These are phyloP conservation scores for Cutaneotrichosporon cavernicola DNA, from an alignment of 1,284 basidiomycete species.

Conservation along the genomic window DNA sequence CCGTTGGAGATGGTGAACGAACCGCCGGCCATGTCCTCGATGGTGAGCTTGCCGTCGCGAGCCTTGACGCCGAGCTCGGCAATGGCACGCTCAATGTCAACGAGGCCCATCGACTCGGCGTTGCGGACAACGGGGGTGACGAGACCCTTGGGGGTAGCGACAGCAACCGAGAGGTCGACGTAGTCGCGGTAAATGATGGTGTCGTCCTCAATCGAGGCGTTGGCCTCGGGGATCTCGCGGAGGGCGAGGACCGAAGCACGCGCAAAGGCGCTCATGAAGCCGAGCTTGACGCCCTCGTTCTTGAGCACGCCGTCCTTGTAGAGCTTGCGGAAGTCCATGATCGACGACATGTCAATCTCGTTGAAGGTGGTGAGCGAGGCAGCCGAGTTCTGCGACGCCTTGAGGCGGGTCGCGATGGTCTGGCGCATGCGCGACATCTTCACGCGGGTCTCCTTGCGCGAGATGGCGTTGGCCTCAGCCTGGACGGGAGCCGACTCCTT, in stretches of 20 bases:
- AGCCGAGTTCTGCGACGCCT: slow-evolving; percentile 96
- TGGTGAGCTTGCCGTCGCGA: slow-evolving; percentile 86
- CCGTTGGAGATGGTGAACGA: slow-evolving; percentile 99
- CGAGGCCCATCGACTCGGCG: slow-evolving; percentile 78
- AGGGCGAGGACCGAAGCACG: slow-evolving; percentile 82
- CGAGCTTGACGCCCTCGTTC: slow-evolving; percentile 92
- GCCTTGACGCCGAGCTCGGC: slow-evolving; percentile 84
- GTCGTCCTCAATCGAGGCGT: slow-evolving; percentile 89
- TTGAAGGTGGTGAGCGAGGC: slow-evolving; percentile 98
- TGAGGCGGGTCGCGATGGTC: slow-evolving; percentile 94
- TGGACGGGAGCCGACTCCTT: slow-evolving; percentile 43
- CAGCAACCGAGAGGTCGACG: slow-evolving; percentile 90
- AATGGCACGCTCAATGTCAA: slow-evolving; percentile 93
- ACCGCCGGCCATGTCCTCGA: slow-evolving; percentile 96
- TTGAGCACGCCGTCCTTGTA: slow-evolving; percentile 95
- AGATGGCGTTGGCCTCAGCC: slow-evolving; percentile 63
- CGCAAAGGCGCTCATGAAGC: slow-evolving; percentile 97
- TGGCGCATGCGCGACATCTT: slow-evolving; percentile 98
- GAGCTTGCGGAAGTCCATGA: slow-evolving; percentile 89
- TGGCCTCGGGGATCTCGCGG: slow-evolving; percentile 89
- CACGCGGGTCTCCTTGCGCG: slow-evolving; percentile 82
- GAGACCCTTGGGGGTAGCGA: slow-evolving; percentile 94
- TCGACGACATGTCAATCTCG: slow-evolving; percentile 97
- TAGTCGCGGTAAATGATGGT: slow-evolving; percentile 95
- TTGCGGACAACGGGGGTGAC: slow-evolving; percentile 96